A percentile compares a stretch with the other conserved stretches of the same genome.
Evolutionary conservation across 371 early-diverging fungal species (phyloP).

Genomic region (Coemansia sp.): DNA sequence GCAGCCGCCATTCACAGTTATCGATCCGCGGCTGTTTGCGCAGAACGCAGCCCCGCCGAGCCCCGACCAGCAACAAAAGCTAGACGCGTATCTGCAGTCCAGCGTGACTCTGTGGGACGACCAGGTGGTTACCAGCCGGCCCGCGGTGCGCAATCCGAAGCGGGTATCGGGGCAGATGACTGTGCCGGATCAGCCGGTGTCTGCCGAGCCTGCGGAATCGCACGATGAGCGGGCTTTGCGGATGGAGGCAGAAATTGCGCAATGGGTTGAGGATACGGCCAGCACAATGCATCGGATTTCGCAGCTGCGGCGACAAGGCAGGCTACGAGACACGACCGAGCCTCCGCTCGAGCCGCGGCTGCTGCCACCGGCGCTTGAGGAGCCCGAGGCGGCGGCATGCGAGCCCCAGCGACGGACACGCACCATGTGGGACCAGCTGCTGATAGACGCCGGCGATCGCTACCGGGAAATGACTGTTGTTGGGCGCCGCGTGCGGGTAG

Average conservation of each 20-base stretch:
- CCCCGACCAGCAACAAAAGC: neutral
- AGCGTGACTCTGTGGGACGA: slow-evolving; percentile 36
- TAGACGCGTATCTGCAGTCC: slow-evolving; percentile 24
- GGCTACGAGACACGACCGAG: slow-evolving; percentile 29
- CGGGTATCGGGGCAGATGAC: slow-evolving; percentile 16
- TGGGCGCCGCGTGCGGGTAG: slow-evolving; percentile 11
- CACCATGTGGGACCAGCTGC: slow-evolving; percentile 31
- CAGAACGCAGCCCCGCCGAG: neutral
- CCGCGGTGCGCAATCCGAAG: neutral
- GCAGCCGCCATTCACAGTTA: neutral
- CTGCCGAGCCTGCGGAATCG: neutral
- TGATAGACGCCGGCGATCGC: slow-evolving; percentile 25
- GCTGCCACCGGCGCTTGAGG: slow-evolving; percentile 25
- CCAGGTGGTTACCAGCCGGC: slow-evolving; percentile 17
- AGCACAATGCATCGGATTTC: slow-evolving; percentile 27
- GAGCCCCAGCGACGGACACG: slow-evolving; percentile 13
- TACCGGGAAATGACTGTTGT: slow-evolving; percentile 14
- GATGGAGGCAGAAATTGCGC: slow-evolving; percentile 10
- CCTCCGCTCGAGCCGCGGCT: neutral
- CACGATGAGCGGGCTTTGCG: neutral
- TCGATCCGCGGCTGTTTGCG: slow-evolving; percentile 24
- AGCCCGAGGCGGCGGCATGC: slow-evolving; percentile 10
- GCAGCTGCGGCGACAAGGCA: slow-evolving; percentile 26
- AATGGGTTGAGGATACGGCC: slow-evolving; percentile 25
- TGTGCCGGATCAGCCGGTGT: neutral